These are phyloP conservation scores for Gymnopilus junonius DNA, from an alignment of 768 basidiomycete genomes.

Conservation along the genomic window DNA sequence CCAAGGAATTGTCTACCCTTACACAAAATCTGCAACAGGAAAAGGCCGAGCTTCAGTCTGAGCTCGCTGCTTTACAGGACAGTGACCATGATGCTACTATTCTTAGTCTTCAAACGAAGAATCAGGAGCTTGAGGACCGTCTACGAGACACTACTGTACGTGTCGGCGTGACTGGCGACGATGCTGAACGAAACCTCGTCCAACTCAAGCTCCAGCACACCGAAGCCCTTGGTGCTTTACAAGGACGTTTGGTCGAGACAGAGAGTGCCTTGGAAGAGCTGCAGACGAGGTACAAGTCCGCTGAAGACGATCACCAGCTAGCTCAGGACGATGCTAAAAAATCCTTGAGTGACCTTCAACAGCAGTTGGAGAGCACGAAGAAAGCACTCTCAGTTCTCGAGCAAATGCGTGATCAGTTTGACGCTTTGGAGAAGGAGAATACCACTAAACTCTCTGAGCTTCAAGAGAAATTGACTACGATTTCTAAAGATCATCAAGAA, in stretches of 20 bases:
- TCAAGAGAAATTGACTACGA: constrained; percentile 20
- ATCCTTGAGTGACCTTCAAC: constrained; percentile 28
- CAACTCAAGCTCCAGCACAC: constrained; percentile 40
- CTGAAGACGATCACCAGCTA: constrained; percentile 35
- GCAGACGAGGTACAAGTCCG: constrained; percentile 34
- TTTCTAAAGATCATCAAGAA: constrained; percentile 15
- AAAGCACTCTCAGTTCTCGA: constrained; percentile 24
- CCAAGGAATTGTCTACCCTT: constrained; percentile 8
- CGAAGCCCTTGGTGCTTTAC: constrained; percentile 39
- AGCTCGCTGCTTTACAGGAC: constrained; percentile 25
- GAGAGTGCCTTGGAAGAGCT: constrained; percentile 39
- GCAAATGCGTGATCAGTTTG: constrained; percentile 23
- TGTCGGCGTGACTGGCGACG: constrained; percentile 19
- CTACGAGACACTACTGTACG: constrained; percentile 28
- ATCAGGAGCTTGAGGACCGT: constrained; percentile 30
- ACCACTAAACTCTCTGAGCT: constrained; percentile 23
- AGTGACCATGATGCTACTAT: constrained; percentile 29
- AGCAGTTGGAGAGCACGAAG: constrained; percentile 16
- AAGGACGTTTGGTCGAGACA: constrained; percentile 38
- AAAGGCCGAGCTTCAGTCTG: constrained; percentile 23
- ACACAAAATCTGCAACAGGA: constrained; percentile 18
- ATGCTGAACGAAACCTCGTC: constrained; percentile 31
- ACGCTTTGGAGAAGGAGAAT: constrained; percentile 19
- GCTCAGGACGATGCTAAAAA: constrained; percentile 34
- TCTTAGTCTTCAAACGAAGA: constrained; percentile 30